Base-by-base conservation (phyloP, 345 rosid genomes). In the Melaleuca quinquenervia region DNA sequence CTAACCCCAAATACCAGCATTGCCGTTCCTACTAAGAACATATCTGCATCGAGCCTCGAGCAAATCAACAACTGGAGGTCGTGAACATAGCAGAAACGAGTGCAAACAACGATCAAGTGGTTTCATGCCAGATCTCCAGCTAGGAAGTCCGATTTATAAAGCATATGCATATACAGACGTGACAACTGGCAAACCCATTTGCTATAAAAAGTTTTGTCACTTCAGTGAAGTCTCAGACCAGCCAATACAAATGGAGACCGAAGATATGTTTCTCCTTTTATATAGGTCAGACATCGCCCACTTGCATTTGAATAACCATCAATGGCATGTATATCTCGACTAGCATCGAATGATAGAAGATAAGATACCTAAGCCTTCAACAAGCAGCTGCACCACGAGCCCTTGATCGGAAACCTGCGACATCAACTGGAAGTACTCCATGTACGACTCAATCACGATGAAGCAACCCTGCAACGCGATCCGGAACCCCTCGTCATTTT, bases 361-460 rank as follows among this genome's bases (percentile, higher is more conserved):
- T 45, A 70, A 36, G 26, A n/a, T 89, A 96, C 98, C 96, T 82
- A 94, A 87, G 86, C 94, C 94, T 93, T 95, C 96, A 26, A 94
- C 88, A 12, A 93, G 89, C 32, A 88, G 87, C 26, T 92, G 94
- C 50, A 90, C 51, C 82, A 93, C 58, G 48, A 91, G 91, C 29
- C 88, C 94, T 82, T 88, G 89, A 85, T 90, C 92, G 55, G 87
- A 83, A 82, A 78, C 84, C 48, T 52, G 88, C 13, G 93, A 88
- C 86, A 93, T 80, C 29, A 82, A 52, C 15, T 82, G 85, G 82
- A 94, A 90, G 88, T 91, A 92, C 15, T 92, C 90, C 27, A 89
- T 54, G 82, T 93, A 94, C 8, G 95, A 92, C 88, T 89, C 88
- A 24, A 89, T 15, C 20, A 91, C 82, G 12, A 90, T 89, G 84